Evolutionary conservation across 345 rosid species (phyloP).

Genomic region (Pseudoturritis turrita): DNA sequence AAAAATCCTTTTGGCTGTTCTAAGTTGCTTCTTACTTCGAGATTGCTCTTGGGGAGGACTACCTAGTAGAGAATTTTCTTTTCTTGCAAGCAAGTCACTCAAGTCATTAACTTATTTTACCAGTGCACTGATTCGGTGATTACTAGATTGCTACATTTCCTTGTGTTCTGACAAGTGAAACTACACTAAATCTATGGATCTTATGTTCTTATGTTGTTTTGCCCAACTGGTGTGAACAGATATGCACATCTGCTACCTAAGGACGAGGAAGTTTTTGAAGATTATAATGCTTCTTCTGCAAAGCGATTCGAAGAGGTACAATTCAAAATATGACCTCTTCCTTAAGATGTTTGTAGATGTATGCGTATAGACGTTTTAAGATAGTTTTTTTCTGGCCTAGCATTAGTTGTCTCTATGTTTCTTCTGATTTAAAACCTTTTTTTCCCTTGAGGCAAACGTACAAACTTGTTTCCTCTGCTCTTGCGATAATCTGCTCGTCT

Average conservation of each 20-base stretch:
- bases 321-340: background rate
- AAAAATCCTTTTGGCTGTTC: background rate
- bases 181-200: background rate
- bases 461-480: slow-evolving; percentile 1
- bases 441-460: background rate
- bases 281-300: slow-evolving; percentile 58
- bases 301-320: slow-evolving; percentile 93
- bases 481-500: slow-evolving; percentile 2
- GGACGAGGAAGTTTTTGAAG: slow-evolving; percentile 85
- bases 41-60: slow-evolving; percentile 2
- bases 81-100: background rate
- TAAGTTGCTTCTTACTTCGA: background rate
- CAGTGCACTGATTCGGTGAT: slow-evolving; percentile 9
- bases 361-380: background rate
- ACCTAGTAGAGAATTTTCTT: background rate
- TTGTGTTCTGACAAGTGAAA: slow-evolving; percentile 8
- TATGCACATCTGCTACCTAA: slow-evolving; percentile 90
- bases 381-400: slow-evolving; percentile 14
- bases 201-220: slow-evolving; percentile 4
- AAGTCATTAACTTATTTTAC: background rate
- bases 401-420: background rate
- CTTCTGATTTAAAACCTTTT: background rate
- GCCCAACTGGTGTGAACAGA: slow-evolving; percentile 40
- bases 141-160: background rate
- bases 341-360: slow-evolving; percentile 3